phyloP scores from a whole-genome alignment of 208 protist species.

The Trypanosomatidae sp. region DNA sequence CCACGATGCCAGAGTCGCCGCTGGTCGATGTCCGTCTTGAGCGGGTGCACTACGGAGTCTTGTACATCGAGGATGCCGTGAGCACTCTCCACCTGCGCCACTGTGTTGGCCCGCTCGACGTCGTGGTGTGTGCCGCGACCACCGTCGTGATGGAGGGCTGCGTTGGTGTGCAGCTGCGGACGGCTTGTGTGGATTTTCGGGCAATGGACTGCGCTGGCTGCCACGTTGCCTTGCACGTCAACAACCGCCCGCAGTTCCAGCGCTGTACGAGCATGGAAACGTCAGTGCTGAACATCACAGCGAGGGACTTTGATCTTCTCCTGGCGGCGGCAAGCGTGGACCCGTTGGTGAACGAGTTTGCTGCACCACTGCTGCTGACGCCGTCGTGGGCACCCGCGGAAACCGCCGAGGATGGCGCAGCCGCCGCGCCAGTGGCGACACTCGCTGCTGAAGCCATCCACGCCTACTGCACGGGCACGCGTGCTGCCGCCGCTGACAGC shows the following conservation, averaged over 20 bases:
- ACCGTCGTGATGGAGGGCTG: constrained; percentile 64
- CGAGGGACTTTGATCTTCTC: constrained; percentile 36
- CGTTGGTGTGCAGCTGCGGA: constrained; percentile 66
- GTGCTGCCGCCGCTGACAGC: too few species aligned
- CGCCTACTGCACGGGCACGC: too few species aligned
- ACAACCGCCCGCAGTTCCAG: constrained; percentile 51
- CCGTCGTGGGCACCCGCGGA: background rate
- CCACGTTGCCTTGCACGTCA: constrained; percentile 73
- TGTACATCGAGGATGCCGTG: constrained; percentile 73
- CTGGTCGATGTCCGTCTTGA: constrained; percentile 48
- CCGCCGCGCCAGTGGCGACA: background rate
- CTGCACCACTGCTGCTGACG: constrained; percentile 24
- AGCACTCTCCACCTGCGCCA: constrained; percentile 50
- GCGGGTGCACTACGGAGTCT: constrained; percentile 42
- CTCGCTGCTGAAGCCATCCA: too few species aligned
- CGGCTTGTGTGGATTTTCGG: constrained; percentile 46
- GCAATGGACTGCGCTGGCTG: constrained; percentile 58
- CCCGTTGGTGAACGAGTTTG: constrained; percentile 43
- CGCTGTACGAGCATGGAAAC: constrained; percentile 52
- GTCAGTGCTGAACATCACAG: constrained; percentile 69
- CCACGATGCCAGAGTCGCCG: background rate
- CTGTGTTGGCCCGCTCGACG: constrained; percentile 70
- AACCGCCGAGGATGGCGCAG: background rate
- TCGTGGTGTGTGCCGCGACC: constrained; percentile 54
- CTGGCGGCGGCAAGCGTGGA: constrained; percentile 43